Base-by-base conservation (phyloP, 208 protist genomes). In the Trypanosoma rangeli region DNA sequence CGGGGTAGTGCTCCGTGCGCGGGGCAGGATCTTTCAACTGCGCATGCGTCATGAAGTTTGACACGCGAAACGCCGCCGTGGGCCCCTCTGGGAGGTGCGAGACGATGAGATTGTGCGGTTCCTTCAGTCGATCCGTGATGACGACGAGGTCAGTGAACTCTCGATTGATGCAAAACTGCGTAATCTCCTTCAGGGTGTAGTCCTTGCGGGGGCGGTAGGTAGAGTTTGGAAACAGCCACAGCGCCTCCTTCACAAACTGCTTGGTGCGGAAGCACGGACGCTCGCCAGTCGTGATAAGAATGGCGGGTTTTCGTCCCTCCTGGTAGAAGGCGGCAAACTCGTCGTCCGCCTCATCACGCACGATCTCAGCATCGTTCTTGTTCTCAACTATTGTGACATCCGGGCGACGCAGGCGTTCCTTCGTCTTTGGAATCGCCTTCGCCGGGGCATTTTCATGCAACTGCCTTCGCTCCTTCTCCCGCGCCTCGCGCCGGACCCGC, bases 141-240 rank as follows among this genome's bases (percentile, higher is more conserved):
- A 97, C 90, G 5, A 97, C 79, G 9, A 98, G 65, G 68, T 97
- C 92, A 9, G 95, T 97, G 75, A 94, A 97, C 15, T 80, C 78
- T n/a, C 88, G 85, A 56, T 97, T 92, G 35, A 79, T 87, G 71
- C 86, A 91, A 77, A 83, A 98, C 76, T 97, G 87, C 13, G 87
- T 91, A 58, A 98, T 97, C 58, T 98, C 86, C 79, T 94, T 89
- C 42, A 98, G 69, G 29, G 88, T 93, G 88, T 97, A 98, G 1
- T 79, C 73, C 70, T 91, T 94, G 54, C 95, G 90, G 22, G 82
- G 86, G 13, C 89, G 82, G 70, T 95, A 98, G 29, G 84, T 76
- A 26, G 84, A 85, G 67, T 97, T 95, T 1, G 94, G 94, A 37
- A 98, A 84, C 0, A 98, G 74, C 85, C 87, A 94, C 37, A 92